A percentile compares a stretch with the other conserved stretches of the same genome.
Conservation (phyloP, 2,329 filamentous ascomycete genomes). For the Sporothrix phasma region DNA sequence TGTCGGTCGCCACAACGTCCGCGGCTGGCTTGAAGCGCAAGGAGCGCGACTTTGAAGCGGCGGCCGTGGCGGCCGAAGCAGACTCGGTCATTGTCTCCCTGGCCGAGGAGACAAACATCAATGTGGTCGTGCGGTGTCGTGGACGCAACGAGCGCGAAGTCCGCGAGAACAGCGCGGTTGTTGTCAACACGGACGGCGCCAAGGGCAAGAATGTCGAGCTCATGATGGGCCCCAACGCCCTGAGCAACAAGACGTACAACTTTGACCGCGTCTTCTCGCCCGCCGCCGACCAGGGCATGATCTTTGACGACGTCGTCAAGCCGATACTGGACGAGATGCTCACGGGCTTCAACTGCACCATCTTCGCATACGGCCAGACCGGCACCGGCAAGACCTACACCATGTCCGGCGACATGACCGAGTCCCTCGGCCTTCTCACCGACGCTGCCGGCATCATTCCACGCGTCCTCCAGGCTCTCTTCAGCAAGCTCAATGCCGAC, state of each 20-base stretch:
- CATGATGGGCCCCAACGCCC: constrained; percentile 82
- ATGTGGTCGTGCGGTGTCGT: constrained; percentile 89
- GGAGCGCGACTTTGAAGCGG: constrained; percentile 67
- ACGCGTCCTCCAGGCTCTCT: constrained; percentile 76
- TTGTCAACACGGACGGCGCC: constrained; percentile 78
- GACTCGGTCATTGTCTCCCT: constrained; percentile 21
- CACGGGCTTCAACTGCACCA: constrained; percentile 91
- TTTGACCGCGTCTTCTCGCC: constrained; percentile 97
- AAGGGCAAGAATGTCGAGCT: constrained; percentile 77
- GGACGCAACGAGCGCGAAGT: constrained; percentile 90
- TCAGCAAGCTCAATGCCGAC: constrained; percentile 70
- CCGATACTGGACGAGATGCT: constrained; percentile 96
- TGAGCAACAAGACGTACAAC: constrained; percentile 92
- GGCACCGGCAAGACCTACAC: constrained; percentile 98
- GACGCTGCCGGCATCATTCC: constrained; percentile 94
- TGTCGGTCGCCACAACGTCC: constrained; percentile 46
- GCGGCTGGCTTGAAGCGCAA: constrained; percentile 64
- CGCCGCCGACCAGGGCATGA: constrained; percentile 83
- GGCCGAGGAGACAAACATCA: constrained; percentile 87
- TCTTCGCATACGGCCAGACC: constrained; percentile 97
- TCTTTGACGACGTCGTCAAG: constrained; percentile 91
- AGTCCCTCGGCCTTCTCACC: constrained; percentile 73
- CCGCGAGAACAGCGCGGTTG: constrained; percentile 86
- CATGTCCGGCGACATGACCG: constrained; percentile 95
- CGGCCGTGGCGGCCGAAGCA: constrained; percentile 30